Evolutionary conservation across 2,329 filamentous ascomycete genomes (phyloP).

Genomic region (Coniella lustricola): DNA sequence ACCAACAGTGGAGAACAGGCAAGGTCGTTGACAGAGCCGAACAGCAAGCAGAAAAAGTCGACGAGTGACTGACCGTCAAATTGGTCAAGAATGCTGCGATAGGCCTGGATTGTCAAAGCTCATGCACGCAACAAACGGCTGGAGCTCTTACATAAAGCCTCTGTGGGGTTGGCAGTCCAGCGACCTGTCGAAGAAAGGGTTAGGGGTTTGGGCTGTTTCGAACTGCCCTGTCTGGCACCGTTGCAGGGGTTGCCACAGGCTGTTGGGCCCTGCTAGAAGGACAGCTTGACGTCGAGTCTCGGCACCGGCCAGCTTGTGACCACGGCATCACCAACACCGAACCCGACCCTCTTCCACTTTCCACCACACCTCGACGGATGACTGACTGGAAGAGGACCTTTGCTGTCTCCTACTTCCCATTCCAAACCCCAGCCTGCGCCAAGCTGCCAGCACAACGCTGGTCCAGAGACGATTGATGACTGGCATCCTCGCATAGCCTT

Average conservation of each 20-base stretch:
- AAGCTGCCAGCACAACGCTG: slow-evolving; percentile 15
- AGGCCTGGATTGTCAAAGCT: too few species aligned
- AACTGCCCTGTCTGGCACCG: neutral
- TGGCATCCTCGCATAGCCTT: slow-evolving; percentile 19
- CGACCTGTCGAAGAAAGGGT: neutral
- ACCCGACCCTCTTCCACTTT: neutral
- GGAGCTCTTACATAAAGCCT: too few species aligned
- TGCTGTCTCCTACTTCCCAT: slow-evolving; percentile 14
- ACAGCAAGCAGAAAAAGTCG: too few species aligned
- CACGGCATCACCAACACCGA: slow-evolving; percentile 3
- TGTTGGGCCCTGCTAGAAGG: neutral
- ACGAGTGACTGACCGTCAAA: too few species aligned
- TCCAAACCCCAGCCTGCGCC: slow-evolving; percentile 1
- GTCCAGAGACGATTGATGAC: slow-evolving; percentile 4
- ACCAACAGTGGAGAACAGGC: too few species aligned
- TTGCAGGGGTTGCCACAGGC: neutral
- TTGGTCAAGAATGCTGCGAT: too few species aligned
- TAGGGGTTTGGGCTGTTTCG: neutral
- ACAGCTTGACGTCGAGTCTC: slow-evolving; percentile 5
- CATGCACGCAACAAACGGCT: too few species aligned
- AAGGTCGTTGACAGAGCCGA: too few species aligned
- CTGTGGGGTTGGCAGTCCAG: too few species aligned
- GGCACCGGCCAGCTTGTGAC: slow-evolving; percentile 10
- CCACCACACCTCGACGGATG: neutral
- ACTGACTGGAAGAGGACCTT: slow-evolving; percentile 11